phyloP scores from a whole-genome alignment of 148 eudicot species.

The Silene latifolia region DNA sequence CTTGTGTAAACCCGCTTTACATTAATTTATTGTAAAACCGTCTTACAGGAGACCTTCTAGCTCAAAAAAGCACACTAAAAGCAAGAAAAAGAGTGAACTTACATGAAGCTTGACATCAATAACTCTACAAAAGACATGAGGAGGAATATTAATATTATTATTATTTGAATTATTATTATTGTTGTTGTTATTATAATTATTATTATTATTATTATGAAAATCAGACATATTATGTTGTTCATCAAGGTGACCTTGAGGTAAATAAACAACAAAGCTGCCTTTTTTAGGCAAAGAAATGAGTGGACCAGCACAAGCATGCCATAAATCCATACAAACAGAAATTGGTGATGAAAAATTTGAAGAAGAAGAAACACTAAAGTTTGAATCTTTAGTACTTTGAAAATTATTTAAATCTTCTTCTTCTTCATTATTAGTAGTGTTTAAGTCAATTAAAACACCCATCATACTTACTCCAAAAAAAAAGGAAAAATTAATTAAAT shows the following conservation, averaged over 20 bases:
- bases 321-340: constrained; percentile 86
- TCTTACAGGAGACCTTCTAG: no score
- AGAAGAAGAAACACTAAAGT: constrained; percentile 3
- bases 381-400: constrained; percentile 19
- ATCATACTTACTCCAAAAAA: constrained; percentile 34
- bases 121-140: constrained; percentile 95
- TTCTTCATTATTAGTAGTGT: constrained; percentile 60
- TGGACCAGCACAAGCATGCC: constrained; percentile 99
- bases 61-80: not conserved
- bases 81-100: constrained; percentile 23
- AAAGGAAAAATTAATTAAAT: not conserved
- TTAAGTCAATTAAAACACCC: constrained; percentile 82
- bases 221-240: constrained; percentile 34
- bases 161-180: not conserved
- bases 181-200: not conserved
- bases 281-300: constrained; percentile 71
- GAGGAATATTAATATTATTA: constrained; percentile 37
- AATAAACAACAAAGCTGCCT: constrained; percentile 72
- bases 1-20: no score
- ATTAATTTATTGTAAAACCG: no score
- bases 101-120: constrained; percentile 94
- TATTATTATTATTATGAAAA: constrained; percentile 34
- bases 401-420: constrained; percentile 10
- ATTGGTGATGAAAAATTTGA: constrained; percentile 29
- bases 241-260: constrained; percentile 90